phyloP scores from a whole-genome alignment of 2,329 filamentous ascomycete species.

The Endothia cerciana region DNA sequence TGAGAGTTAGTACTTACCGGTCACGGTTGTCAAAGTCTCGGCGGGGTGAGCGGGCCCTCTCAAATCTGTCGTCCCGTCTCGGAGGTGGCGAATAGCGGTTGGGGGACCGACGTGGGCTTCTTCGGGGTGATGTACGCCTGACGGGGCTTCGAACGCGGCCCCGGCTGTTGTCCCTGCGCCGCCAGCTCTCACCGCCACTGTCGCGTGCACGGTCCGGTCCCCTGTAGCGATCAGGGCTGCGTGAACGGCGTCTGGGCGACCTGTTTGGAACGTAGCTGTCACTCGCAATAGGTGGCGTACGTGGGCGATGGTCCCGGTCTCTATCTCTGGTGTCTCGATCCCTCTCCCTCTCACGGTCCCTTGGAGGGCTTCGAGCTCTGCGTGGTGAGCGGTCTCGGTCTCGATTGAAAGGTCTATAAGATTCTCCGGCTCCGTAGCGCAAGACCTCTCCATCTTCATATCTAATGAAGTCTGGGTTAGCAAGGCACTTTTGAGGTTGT shows the following conservation, averaged over 20 bases:
- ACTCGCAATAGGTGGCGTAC: conserved; percentile 37
- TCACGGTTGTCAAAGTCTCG: conserved; percentile 45
- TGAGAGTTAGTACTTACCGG: conserved; percentile 36
- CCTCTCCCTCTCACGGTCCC: conserved; percentile 42
- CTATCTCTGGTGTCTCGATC: conserved; percentile 37
- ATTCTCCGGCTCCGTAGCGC: conserved; percentile 64
- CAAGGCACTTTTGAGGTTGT: background rate
- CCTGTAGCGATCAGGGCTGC: conserved; percentile 47
- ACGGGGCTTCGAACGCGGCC: conserved; percentile 43
- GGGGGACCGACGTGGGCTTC: conserved; percentile 38
- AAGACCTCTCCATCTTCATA: conserved; percentile 67
- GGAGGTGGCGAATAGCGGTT: conserved; percentile 42
- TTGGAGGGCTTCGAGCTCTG: conserved; percentile 37
- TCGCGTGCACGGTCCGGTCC: conserved; percentile 42
- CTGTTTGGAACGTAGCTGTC: conserved; percentile 48
- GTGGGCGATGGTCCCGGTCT: conserved; percentile 32
- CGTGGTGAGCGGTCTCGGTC: conserved; percentile 31
- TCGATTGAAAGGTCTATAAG: conserved; percentile 60
- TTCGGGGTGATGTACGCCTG: conserved; percentile 39
- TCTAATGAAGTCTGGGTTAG: conserved; percentile 40
- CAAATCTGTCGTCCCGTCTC: conserved; percentile 44
- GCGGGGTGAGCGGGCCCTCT: conserved; percentile 45
- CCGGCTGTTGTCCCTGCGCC: conserved; percentile 45
- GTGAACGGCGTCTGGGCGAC: conserved; percentile 47
- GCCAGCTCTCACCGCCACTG: conserved; percentile 41